Evolutionary conservation across 2,329 filamentous ascomycete genomes (phyloP).

Genomic region (Fusarium coicis): DNA sequence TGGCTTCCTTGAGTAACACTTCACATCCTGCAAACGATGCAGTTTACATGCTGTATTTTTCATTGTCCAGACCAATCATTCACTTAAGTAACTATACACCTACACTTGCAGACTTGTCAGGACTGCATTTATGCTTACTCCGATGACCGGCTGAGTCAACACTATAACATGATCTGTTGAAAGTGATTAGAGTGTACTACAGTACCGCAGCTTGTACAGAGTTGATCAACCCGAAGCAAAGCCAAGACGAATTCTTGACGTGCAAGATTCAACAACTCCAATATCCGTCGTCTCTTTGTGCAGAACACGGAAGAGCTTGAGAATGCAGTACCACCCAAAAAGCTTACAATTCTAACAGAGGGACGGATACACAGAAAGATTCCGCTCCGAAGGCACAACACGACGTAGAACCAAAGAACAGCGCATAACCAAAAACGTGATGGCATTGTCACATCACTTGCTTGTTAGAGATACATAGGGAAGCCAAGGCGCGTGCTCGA

Average conservation of each 20-base stretch:
- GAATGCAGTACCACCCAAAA: neutral
- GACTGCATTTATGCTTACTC: neutral
- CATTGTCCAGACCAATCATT: neutral
- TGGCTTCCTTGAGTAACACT: neutral
- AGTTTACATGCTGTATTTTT: neutral
- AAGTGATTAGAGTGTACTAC: neutral
- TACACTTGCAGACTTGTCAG: neutral
- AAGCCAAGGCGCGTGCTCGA: constrained; percentile 51
- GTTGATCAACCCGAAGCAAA: neutral
- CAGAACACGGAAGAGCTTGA: neutral
- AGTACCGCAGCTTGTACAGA: neutral
- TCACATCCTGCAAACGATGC: neutral
- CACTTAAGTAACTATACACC: neutral
- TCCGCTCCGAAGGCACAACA: neutral
- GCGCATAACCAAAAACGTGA: constrained; percentile 8
- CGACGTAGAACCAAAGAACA: neutral
- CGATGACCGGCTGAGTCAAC: neutral
- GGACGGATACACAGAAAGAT: neutral
- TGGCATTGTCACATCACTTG: constrained; percentile 45
- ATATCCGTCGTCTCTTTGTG: neutral
- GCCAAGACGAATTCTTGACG: neutral
- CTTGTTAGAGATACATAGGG: constrained; percentile 49
- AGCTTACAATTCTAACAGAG: neutral
- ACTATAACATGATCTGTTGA: neutral
- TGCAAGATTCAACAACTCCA: neutral